Evolutionary conservation across 139 green algal species (phyloP).

Genomic region (Chlamydomonas sphaeroides): DNA sequence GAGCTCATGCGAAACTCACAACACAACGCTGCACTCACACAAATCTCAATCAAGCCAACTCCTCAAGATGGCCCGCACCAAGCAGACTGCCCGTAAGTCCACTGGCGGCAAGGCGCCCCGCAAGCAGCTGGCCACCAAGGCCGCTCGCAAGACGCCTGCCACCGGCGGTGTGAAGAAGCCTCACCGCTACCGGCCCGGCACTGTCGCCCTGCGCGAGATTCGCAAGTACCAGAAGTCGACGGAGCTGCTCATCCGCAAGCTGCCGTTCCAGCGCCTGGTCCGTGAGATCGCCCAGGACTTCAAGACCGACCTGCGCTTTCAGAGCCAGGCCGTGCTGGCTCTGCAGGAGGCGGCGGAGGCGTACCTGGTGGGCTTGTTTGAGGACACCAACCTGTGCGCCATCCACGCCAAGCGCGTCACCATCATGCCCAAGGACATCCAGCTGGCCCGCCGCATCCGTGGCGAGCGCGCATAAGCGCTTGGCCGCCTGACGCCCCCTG

Average conservation of each 20-base stretch:
- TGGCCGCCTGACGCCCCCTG: too few species aligned
- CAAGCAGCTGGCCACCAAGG: slow-evolving; percentile 94
- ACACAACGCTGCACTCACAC: too few species aligned
- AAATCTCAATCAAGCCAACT: too few species aligned
- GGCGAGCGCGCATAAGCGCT: slow-evolving; percentile 58
- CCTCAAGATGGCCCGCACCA: slow-evolving; percentile 92
- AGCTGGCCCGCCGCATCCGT: slow-evolving; percentile 63
- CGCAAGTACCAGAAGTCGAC: slow-evolving; percentile 95
- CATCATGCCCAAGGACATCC: slow-evolving; percentile 72
- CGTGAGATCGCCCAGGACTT: slow-evolving; percentile 98
- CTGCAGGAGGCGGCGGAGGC: slow-evolving; percentile 97
- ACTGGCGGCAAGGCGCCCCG: slow-evolving; percentile 94
- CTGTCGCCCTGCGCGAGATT: slow-evolving; percentile 91
- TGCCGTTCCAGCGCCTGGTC: slow-evolving; percentile 95
- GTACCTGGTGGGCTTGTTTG: slow-evolving; percentile 97
- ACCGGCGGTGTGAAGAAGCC: slow-evolving; percentile 84
- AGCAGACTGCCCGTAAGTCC: slow-evolving; percentile 98
- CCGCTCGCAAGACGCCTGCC: slow-evolving; percentile 89
- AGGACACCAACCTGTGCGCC: slow-evolving; percentile 88
- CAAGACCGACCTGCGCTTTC: slow-evolving; percentile 99
- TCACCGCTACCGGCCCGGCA: slow-evolving; percentile 88
- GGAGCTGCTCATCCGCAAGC: slow-evolving; percentile 93
- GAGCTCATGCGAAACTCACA: too few species aligned
- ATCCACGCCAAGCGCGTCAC: slow-evolving; percentile 94
- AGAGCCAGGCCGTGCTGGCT: slow-evolving; percentile 91